phyloP scores from a whole-genome alignment of 2,329 filamentous ascomycete genomes.

The Ceratocystis huliohia region DNA sequence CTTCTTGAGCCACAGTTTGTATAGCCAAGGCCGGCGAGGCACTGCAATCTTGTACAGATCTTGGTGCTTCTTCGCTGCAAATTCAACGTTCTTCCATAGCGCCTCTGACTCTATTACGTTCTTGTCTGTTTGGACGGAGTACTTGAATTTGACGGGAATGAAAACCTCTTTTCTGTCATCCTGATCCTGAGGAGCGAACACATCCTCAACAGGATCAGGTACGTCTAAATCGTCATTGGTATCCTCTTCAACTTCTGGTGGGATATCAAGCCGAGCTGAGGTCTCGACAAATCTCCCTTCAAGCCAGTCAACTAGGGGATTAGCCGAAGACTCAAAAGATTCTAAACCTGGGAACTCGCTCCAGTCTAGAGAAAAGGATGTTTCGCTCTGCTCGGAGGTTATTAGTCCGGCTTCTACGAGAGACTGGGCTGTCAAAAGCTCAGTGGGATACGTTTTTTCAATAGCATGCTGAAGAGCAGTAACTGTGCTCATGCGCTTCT shows the following conservation, averaged over 20 bases:
- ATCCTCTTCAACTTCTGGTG: background rate
- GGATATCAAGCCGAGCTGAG: background rate
- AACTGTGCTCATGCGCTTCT: constrained; percentile 34
- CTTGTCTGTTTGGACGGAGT: background rate
- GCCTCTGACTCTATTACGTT: background rate
- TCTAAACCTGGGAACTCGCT: constrained; percentile 1
- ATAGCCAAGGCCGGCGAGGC: constrained; percentile 49
- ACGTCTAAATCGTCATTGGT: constrained; percentile 10
- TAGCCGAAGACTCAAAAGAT: background rate
- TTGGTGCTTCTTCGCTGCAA: constrained; percentile 23
- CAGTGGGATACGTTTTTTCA: background rate
- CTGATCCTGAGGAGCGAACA: constrained; percentile 21
- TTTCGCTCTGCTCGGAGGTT: background rate
- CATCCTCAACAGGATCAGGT: constrained; percentile 11
- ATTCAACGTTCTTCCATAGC: constrained; percentile 17
- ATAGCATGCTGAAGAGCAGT: background rate
- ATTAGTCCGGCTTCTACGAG: constrained; percentile 37
- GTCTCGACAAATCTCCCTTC: background rate
- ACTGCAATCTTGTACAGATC: constrained; percentile 51
- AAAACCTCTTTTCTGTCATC: constrained; percentile 45
- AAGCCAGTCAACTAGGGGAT: constrained; percentile 15
- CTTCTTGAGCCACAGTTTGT: constrained; percentile 47
- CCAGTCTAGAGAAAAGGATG: constrained; percentile 3
- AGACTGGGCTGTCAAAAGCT: background rate
- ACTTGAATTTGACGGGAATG: constrained; percentile 22